Conservation (phyloP, 2,329 filamentous ascomycete species). For the Macroventuria anomochaeta region DNA sequence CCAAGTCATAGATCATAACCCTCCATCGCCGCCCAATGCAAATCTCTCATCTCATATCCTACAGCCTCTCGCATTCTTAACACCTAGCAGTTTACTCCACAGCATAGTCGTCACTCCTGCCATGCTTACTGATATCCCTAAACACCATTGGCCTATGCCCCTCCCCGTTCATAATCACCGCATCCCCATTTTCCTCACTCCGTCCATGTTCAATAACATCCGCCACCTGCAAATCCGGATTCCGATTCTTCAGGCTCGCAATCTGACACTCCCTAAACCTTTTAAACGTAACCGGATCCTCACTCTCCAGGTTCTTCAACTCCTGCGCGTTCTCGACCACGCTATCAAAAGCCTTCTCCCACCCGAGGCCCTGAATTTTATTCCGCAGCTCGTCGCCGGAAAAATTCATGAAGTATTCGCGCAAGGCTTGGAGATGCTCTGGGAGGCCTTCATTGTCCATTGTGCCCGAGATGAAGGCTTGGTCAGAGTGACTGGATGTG, state of each 20-base stretch:
- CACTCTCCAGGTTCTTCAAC: conserved; percentile 64
- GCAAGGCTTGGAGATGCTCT: conserved; percentile 60
- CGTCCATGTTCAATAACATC: conserved; percentile 5
- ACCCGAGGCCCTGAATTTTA: conserved; percentile 59
- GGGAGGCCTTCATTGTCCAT: conserved; percentile 46
- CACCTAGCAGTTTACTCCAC: conserved; percentile 1
- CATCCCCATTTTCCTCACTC: not conserved
- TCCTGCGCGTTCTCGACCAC: conserved; percentile 70
- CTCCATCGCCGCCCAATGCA: conserved; percentile 9
- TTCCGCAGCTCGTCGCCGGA: conserved; percentile 64
- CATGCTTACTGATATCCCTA: conserved; percentile 10
- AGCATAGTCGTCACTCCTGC: conserved; percentile 2
- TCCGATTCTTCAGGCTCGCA: conserved; percentile 46
- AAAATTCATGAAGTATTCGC: conserved; percentile 68
- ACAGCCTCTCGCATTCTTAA: not conserved
- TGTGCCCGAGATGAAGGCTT: conserved; percentile 37
- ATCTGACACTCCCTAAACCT: conserved; percentile 47
- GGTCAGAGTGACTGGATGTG: conserved; percentile 24
- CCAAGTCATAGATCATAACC: conserved; percentile 5
- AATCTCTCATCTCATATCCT: conserved; percentile 6
- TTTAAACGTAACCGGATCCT: conserved; percentile 43
- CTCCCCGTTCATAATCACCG: not conserved
- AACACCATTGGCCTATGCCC: conserved; percentile 5
- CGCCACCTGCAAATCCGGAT: conserved; percentile 26
- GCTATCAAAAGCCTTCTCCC: conserved; percentile 67